Base-by-base conservation (phyloP, 805 yeast species). In the Tetrapisispora arboricola region DNA sequence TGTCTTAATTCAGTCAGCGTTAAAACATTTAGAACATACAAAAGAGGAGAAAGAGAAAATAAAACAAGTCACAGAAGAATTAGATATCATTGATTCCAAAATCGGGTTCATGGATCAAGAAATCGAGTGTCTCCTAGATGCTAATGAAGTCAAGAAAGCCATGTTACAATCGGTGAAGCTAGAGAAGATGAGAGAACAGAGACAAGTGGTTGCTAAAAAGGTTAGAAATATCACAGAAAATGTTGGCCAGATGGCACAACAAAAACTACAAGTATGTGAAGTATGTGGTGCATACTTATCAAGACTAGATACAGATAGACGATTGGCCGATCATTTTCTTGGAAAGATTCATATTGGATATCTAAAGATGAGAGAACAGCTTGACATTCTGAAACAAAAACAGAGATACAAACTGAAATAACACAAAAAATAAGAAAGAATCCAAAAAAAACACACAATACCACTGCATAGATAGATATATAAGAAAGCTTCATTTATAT, bases 211-310 rank as follows among this genome's bases (percentile, higher is more conserved):
- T 15, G 75, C 80, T 1, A 74, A 72, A 39, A 72, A 70, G 37
- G 78, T 82, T 4, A 64, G 81, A 32, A 70, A 66, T 20, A 61
- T 82, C 6, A 72, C 79, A 12, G 95, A 84, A 43, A 78, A 76
- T 53, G 70, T 81, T 7, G 92, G 94, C 2, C 90, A 84, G 50
- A 74, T 87, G 11, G 85, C 92, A 1, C 94, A 84, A 54, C 96
- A 88, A 53, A 84, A 85, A 58, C 67, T 88, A 35, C 96, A 87
- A 59, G 94, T 85, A 1, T 88, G 97, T 61, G 83, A 76, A 47
- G 78, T 76, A 1, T 88, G 97, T 63, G 95, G 95, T 1, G 95
- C 95, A 0, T 86, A 81, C 54, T 65, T 90, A 29, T 83, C 94
- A 8, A 67, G 90, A 45, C 64, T 87, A 42, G 97, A 88, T 58